A percentile compares a stretch with the other conserved stretches of the same genome.
phyloP scores from a whole-genome alignment of 2,329 filamentous ascomycete species.

The Xylaria hypoxylon region DNA sequence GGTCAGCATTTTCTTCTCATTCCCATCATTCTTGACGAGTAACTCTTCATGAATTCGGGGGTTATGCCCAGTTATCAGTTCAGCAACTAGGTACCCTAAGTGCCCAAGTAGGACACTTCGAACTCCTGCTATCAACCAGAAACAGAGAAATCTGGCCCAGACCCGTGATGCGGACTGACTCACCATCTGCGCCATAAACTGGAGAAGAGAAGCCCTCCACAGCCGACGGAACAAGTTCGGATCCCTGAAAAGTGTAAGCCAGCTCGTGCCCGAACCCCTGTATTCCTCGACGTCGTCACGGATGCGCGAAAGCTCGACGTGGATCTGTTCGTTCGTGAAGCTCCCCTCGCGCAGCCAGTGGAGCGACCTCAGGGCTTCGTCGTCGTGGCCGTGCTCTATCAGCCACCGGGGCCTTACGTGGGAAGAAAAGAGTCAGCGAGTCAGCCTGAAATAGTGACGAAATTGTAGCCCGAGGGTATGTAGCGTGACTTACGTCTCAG shows the following conservation, averaged over 20 bases:
- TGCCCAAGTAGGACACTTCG: neutral
- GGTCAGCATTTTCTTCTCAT: slow-evolving; percentile 4
- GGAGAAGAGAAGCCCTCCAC: slow-evolving; percentile 67
- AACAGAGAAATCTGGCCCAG: neutral
- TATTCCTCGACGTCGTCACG: slow-evolving; percentile 56
- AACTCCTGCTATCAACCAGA: neutral
- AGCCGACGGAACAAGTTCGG: slow-evolving; percentile 62
- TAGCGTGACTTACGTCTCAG: slow-evolving; percentile 61
- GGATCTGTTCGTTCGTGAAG: slow-evolving; percentile 52
- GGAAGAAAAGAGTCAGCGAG: neutral
- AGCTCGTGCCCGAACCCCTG: slow-evolving; percentile 52
- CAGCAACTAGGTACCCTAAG: neutral
- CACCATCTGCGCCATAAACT: slow-evolving; percentile 68
- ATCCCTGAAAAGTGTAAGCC: slow-evolving; percentile 63
- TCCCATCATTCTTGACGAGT: neutral
- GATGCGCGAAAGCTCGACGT: slow-evolving; percentile 61
- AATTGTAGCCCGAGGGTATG: neutral
- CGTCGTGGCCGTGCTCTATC: slow-evolving; percentile 60
- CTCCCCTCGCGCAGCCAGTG: slow-evolving; percentile 62
- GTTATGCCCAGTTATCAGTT: neutral
- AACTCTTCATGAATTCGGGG: neutral
- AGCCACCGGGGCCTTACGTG: slow-evolving; percentile 65
- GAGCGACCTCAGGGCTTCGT: slow-evolving; percentile 58
- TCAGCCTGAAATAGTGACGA: neutral
- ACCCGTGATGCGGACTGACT: slow-evolving; percentile 18